Evolutionary conservation across 768 basidiomycete species (phyloP), one percentile per base, ranked within the genome.

Genomic region (Pulveroboletus sp.): DNA sequence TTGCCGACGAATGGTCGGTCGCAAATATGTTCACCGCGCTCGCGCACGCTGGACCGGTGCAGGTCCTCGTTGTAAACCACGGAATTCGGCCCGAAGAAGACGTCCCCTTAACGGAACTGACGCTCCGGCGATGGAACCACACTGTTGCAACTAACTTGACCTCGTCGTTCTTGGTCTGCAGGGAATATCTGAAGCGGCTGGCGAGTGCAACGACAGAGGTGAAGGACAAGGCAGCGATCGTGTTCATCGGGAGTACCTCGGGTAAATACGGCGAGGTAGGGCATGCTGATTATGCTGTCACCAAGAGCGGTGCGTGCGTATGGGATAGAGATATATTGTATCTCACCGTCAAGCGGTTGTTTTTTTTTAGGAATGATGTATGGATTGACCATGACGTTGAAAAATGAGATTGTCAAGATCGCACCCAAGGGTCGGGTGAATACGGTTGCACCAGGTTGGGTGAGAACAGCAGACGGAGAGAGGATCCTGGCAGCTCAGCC

Each of bases 381-480:
- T 52, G 88, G 86, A 1, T 60, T 89, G 29, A 79, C 78, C 4
- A 66, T 82, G 56, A 72, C 80, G 5, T 72, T 89, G 55, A 89
- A 90, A 69, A 90, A 89, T 63, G 87, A 90, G 66, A 87, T 89
- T 45, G 87, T 90, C 38, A 79, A 80, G 65, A 78, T 88, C 50
- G 85, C 86, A 0, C 83, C 85, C 0, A 73, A 65, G 46, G 88
- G 78, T 0, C 73, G 87, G n/a, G 85, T 88, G 4, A 89, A 89
- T 55, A 72, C 73, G 37, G 72, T 90, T 16, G 82, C 77, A 0
- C 87, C 87, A 5, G 85, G 85, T 6, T 87, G 81, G 81, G 78
- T 81, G 7, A 72, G 63, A 40, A 88, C 86, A 48, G 77, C 81
- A 0, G 83, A 81, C 79, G 82, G 76, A 0, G 78, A 77, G 51